A percentile compares a stretch with the other conserved stretches of the same genome.
Evolutionary conservation across 1,284 basidiomycete genomes (phyloP).

Genomic region (Ganoderma resinaceum): DNA sequence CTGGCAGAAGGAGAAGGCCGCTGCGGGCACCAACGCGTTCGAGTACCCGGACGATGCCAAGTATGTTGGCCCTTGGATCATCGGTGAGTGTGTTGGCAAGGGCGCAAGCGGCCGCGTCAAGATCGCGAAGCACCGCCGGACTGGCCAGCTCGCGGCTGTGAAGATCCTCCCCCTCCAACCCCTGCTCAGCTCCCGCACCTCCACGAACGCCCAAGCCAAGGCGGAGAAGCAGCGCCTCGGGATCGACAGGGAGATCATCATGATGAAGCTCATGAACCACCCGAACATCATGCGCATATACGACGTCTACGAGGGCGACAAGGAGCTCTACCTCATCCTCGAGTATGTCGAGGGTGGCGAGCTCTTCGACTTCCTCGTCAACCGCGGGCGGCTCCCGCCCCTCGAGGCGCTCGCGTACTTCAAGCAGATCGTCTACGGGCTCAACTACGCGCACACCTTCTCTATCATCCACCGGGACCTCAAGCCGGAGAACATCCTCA

Average conservation of each 20-base stretch:
- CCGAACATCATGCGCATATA: constrained; percentile 96
- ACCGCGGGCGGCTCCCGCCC: constrained; percentile 82
- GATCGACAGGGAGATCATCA: constrained; percentile 97
- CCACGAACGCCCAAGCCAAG: constrained; percentile 73
- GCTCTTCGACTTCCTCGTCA: constrained; percentile 97
- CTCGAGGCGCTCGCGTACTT: constrained; percentile 93
- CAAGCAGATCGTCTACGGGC: constrained; percentile 95
- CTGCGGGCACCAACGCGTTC: constrained; percentile 70
- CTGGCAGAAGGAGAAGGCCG: constrained; percentile 84
- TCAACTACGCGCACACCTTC: constrained; percentile 98
- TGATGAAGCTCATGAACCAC: constrained; percentile 99
- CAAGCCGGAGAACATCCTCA: constrained; percentile 97
- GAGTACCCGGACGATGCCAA: constrained; percentile 79
- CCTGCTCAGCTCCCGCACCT: constrained; percentile 76
- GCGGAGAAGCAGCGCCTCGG: constrained; percentile 91
- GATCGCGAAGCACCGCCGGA: constrained; percentile 88
- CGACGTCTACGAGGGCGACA: constrained; percentile 96
- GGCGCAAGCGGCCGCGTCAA: constrained; percentile 96
- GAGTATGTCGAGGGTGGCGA: constrained; percentile 99
- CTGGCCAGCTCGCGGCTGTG: constrained; percentile 94
- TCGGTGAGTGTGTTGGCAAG: constrained; percentile 97
- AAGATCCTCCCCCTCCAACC: constrained; percentile 96
- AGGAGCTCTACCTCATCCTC: constrained; percentile 93
- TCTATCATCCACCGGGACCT: constrained; percentile 99
- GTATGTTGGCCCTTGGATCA: constrained; percentile 79